Evolutionary conservation across 768 basidiomycete genomes (phyloP).

Genomic region (Cytidiella melzeri): DNA sequence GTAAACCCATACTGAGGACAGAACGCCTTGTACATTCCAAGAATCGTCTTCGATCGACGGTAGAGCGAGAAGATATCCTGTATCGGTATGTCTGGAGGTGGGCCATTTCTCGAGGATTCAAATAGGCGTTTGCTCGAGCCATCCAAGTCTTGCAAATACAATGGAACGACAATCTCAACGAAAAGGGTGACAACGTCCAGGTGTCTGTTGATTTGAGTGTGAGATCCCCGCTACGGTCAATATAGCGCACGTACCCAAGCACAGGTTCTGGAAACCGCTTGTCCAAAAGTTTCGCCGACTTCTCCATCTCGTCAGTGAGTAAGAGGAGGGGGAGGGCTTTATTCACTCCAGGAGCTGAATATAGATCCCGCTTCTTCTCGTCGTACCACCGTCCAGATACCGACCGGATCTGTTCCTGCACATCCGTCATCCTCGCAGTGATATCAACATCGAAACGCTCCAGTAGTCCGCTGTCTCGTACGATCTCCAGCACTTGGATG

Average conservation of each 20-base stretch:
- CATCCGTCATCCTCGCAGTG: constrained; percentile 54
- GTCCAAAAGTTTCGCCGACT: constrained; percentile 73
- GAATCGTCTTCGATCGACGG: constrained; percentile 63
- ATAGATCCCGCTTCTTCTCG: constrained; percentile 55
- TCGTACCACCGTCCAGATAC: constrained; percentile 60
- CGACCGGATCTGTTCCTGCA: constrained; percentile 57
- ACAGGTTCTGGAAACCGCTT: constrained; percentile 84
- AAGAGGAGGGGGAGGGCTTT: constrained; percentile 73
- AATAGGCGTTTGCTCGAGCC: constrained; percentile 66
- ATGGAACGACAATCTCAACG: constrained; percentile 62
- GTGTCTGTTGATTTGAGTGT: constrained; percentile 34
- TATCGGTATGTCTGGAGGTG: constrained; percentile 82
- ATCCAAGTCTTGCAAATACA: constrained; percentile 61
- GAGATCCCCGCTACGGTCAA: not conserved
- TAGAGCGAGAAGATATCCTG: constrained; percentile 89
- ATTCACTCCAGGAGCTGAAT: constrained; percentile 69
- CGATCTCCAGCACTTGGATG: constrained; percentile 61
- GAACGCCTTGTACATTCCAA: constrained; percentile 81
- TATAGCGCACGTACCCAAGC: constrained; percentile 52
- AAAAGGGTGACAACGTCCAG: constrained; percentile 73
- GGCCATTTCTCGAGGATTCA: constrained; percentile 81
- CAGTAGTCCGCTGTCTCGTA: constrained; percentile 66
- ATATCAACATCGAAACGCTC: constrained; percentile 72
- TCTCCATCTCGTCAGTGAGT: constrained; percentile 89
- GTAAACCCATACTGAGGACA: constrained; percentile 56